Percentiles rank a stretch among this genome's conserved stretches.
Conservation (phyloP, 2,329 filamentous ascomycete genomes). For the Dothistroma pini region DNA sequence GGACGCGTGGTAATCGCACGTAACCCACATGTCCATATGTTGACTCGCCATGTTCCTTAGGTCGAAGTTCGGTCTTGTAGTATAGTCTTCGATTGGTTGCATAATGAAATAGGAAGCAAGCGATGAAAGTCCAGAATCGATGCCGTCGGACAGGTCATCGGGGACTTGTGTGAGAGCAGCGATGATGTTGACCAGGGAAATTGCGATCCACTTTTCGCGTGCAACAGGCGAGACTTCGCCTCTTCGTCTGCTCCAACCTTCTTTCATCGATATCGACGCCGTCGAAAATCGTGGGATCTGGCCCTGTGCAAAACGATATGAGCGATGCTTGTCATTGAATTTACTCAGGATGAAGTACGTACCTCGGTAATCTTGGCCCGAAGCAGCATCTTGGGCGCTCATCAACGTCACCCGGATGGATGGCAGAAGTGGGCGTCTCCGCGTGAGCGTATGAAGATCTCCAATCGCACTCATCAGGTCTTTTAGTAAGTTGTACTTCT, state of each 20-base stretch:
- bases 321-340: background rate
- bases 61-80: too few species aligned
- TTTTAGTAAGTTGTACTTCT: background rate
- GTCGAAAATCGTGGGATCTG: background rate
- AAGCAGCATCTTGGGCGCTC: background rate
- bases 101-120: too few species aligned
- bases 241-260: background rate
- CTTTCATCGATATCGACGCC: background rate
- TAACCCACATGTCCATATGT: too few species aligned
- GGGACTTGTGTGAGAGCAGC: background rate
- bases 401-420: conserved; percentile 5
- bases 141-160: background rate
- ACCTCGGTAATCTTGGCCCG: background rate
- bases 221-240: background rate
- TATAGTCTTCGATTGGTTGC: too few species aligned
- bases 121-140: too few species aligned
- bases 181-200: background rate
- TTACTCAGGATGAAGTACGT: background rate
- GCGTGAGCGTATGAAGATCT: background rate
- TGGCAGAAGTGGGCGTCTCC: background rate
- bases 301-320: background rate
- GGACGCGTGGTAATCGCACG: too few species aligned
- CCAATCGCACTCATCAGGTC: background rate
- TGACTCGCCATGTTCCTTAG: too few species aligned
- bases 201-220: background rate